Conservation (phyloP, 2,329 filamentous ascomycete species). For the Xylaria hypoxylon region DNA sequence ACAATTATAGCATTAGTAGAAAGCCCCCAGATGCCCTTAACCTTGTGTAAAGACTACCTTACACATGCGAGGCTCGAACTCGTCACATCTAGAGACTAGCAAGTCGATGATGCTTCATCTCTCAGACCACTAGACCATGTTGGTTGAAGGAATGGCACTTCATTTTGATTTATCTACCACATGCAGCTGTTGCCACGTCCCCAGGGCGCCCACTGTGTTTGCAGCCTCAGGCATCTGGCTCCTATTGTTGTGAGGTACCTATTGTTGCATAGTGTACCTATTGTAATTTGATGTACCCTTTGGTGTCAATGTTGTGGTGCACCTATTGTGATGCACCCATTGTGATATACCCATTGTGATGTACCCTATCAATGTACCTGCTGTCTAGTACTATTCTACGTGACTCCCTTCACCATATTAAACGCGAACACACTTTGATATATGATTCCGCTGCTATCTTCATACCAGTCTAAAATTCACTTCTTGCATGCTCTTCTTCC, state of each 20-base stretch:
- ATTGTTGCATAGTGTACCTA: neutral
- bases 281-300: neutral
- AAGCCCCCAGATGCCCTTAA: slow-evolving; percentile 11
- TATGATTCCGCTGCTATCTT: too few species aligned
- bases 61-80: slow-evolving; percentile 23
- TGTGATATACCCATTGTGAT: too few species aligned
- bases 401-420: too few species aligned
- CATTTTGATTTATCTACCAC: slow-evolving; percentile 7
- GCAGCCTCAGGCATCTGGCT: neutral
- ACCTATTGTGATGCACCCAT: neutral
- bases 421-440: too few species aligned
- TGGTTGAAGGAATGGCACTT: slow-evolving; percentile 5
- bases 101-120: neutral
- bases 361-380: neutral
- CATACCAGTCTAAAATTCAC: neutral
- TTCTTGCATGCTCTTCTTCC: neutral
- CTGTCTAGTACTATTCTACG: too few species aligned
- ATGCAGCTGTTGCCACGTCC: neutral
- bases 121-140: slow-evolving; percentile 24
- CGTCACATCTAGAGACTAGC: slow-evolving; percentile 10
- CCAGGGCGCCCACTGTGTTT: neutral
- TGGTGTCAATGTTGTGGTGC: neutral
- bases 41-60: slow-evolving; percentile 15
- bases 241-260: neutral
- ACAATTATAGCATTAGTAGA: slow-evolving; percentile 4